These are phyloP conservation scores for Trametopsis cervina DNA, from an alignment of 768 basidiomycete species.

Conservation along the genomic window DNA sequence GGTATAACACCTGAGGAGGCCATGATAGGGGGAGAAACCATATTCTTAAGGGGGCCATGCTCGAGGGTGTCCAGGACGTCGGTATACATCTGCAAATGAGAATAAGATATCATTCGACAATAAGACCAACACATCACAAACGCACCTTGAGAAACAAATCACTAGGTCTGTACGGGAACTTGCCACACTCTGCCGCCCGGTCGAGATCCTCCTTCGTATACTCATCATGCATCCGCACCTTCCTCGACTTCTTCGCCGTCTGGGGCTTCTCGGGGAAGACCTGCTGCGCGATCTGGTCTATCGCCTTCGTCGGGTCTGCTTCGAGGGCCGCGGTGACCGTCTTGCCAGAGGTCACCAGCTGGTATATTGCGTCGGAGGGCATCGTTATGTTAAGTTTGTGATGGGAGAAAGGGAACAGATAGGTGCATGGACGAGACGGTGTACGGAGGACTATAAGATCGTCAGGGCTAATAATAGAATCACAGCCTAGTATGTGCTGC, in stretches of 20 bases:
- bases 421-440: not conserved
- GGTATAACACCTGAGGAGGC: conserved; percentile 59
- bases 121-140: conserved; percentile 1
- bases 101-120: not conserved
- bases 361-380: conserved; percentile 10
- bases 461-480: too few species aligned
- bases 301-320: not conserved
- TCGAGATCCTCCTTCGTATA: conserved; percentile 38
- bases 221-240: conserved; percentile 15
- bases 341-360: conserved; percentile 7
- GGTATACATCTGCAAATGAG: conserved; percentile 57
- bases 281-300: conserved; percentile 8
- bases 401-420: not conserved
- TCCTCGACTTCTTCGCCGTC: conserved; percentile 3
- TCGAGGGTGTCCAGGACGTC: conserved; percentile 56
- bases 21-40: conserved; percentile 58
- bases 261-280: conserved; percentile 10
- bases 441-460: not conserved
- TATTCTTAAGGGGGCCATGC: conserved; percentile 43
- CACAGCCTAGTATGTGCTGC: too few species aligned
- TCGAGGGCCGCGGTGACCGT: conserved; percentile 8
- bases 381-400: too few species aligned
- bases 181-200: conserved; percentile 39
- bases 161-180: conserved; percentile 46
- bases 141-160: conserved; percentile 56